These are phyloP conservation scores for Margaritispora aquatica DNA, from an alignment of 495 filamentous ascomycete species.

Conservation along the genomic window DNA sequence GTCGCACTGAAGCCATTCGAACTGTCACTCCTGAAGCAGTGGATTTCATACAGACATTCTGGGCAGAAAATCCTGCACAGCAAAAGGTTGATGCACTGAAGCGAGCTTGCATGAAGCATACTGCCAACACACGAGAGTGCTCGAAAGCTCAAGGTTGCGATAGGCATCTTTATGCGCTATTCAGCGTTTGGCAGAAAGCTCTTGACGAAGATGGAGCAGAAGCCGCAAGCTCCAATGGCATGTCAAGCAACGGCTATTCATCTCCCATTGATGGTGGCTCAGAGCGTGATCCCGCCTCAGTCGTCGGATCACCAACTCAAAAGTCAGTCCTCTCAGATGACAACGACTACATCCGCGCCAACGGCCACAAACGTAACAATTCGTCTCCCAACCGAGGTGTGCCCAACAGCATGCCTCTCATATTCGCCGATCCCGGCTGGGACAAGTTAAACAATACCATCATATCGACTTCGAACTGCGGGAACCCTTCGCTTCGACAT, in stretches of 20 bases:
- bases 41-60: slow-evolving; percentile 90
- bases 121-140: slow-evolving; percentile 74
- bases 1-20: slow-evolving; percentile 89
- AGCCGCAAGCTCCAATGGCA: slow-evolving; percentile 46
- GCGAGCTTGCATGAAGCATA: slow-evolving; percentile 77
- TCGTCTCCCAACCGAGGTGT: slow-evolving; percentile 12
- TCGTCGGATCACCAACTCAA: slow-evolving; percentile 48
- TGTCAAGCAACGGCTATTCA: slow-evolving; percentile 51
- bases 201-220: slow-evolving; percentile 66
- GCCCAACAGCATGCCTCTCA: slow-evolving; percentile 30
- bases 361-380: slow-evolving; percentile 26
- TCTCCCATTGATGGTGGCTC: slow-evolving; percentile 44
- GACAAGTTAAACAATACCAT: slow-evolving; percentile 94
- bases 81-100: slow-evolving; percentile 79
- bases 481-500: slow-evolving; percentile 91
- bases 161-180: slow-evolving; percentile 88
- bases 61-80: slow-evolving; percentile 78
- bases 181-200: slow-evolving; percentile 88
- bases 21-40: slow-evolving; percentile 75
- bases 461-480: slow-evolving; percentile 95
- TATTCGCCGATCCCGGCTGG: slow-evolving; percentile 84
- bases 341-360: slow-evolving; percentile 22
- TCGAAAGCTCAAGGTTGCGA: slow-evolving; percentile 91
- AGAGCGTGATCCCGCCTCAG: slow-evolving; percentile 37
- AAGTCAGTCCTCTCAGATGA: slow-evolving; percentile 34